Evolutionary conservation across 352 stramenopile species (phyloP), one percentile per base, ranked within the genome.

Genomic region (Pythium pyrilobum): DNA sequence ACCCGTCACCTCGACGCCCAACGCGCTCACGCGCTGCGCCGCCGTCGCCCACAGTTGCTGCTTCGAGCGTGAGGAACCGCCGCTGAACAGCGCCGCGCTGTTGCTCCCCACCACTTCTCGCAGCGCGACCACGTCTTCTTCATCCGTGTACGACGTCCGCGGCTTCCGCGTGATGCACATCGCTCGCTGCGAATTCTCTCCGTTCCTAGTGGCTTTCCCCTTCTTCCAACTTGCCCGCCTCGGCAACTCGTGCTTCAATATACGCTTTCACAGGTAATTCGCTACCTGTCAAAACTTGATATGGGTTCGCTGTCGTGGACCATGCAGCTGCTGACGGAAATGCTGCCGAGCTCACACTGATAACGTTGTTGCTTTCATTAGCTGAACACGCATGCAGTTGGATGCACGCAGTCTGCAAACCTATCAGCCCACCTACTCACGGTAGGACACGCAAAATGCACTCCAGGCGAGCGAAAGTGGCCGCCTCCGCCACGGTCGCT

Each of bases 111-210:
- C 29, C 5, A 53, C 23, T 25, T 43, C 52, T 4, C 38, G 18
- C 42, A 59, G 29, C 32, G 37, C 27, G 1, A 25, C 33, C 12
- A 48, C 18, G 36, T 53, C 42, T 23, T 59, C 33, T 20, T 24
- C 24, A 7, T 38, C 10, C 25, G 52, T 53, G 34, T 47, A 59
- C 24, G 27, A 40, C 13, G 27, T 20, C 29, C 52, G 52, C 12
- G 52, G 32, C 52, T 52, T 59, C 15, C 42, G 45, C 41, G 34
- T 36, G 25, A 15, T 33, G 27, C 32, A 21, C 32, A 38, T 47
- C 8, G 5, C 52, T 52, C 25, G 25, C 25, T 36, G 27, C 21
- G 12, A 34, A 33, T 32, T 27, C 20, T 33, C 34, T n/a, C n/a
- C n/a, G n/a, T n/a, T n/a, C n/a, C n/a, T n/a, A n/a, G n/a, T n/a